Percentiles rank a stretch among this genome's conserved stretches.
These are phyloP conservation scores for Neurospora sp. DNA, from an alignment of 495 filamentous ascomycete genomes.

Conservation along the genomic window DNA sequence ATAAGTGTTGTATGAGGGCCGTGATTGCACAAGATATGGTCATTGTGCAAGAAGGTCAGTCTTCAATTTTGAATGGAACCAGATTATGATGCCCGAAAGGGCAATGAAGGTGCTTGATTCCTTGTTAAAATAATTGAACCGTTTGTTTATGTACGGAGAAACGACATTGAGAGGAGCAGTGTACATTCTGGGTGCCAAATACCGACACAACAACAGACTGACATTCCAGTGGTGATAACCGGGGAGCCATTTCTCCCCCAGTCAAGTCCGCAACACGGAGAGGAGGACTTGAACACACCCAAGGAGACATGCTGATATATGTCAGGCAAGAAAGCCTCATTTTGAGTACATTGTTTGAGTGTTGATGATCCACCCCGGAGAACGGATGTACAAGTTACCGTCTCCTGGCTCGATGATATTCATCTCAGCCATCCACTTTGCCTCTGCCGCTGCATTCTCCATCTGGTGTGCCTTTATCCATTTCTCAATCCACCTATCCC, in stretches of 20 bases:
- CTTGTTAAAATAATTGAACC: neutral
- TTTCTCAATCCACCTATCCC: neutral
- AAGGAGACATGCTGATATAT: no score
- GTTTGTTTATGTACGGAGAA: neutral
- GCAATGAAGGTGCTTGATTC: neutral
- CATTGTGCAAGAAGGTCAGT: no score
- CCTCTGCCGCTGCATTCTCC: neutral
- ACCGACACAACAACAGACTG: neutral
- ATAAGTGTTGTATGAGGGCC: neutral
- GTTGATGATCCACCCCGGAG: no score
- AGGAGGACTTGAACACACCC: no score
- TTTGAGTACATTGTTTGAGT: no score
- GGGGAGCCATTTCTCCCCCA: neutral
- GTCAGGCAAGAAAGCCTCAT: no score
- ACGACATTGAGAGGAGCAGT: no score
- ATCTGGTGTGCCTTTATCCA: neutral
- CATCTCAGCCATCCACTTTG: no score
- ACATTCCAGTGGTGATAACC: neutral
- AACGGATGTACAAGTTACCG: no score
- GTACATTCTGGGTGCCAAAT: no score
- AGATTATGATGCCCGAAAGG: neutral
- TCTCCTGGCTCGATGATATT: no score
- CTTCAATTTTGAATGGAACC: no score
- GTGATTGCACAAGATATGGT: neutral
- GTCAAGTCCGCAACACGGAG: neutral